Base-by-base conservation (phyloP, 805 yeast species). In the Myxozyma neotropica region DNA sequence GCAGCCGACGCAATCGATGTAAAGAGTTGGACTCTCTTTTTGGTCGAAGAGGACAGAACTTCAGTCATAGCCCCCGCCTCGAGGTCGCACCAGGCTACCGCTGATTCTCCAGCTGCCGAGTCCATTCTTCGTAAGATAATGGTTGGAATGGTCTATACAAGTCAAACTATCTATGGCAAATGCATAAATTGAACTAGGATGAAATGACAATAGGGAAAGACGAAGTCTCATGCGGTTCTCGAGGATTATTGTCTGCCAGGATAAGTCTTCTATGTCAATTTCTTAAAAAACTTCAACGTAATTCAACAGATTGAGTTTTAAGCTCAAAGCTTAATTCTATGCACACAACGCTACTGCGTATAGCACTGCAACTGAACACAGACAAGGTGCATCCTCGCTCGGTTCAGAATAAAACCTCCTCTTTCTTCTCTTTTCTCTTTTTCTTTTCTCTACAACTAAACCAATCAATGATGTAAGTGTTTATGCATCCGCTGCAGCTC, bases 381-480 rank as follows among this genome's bases (percentile, higher is more conserved):
- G 10, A 6, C 6, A 29, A 10, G 10, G 33, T 29, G 33, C 33
- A 29, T 29, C n/a, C n/a, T n/a, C n/a, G n/a, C n/a, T n/a, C n/a
- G n/a, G n/a, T n/a, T n/a, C n/a, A n/a, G n/a, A n/a, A n/a, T n/a
- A n/a, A n/a, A n/a, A n/a, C 15, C 38, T 5, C 29, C n/a, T 19
- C 29, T 8, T 23, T 43, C 24, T 24, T 17, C 39, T 31, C 31
- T 24, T 36, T 29, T 54, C 48, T 36, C 54, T 29, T 51, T 49
- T 54, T 50, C 42, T 50, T 56, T 44, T 55, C 58, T 43, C 33
- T 53, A 63, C 68, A 66, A 66, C 68, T 66, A 66, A 65, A 58
- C 38, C 68, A 63, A 55, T 63, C 68, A 23, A 58, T 66, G 68
- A 66, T 66, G 68, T 64, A 63, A 40, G 68, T 55, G 60, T 59